These are phyloP conservation scores for Talaromyces rugulosus DNA, from an alignment of 2,329 filamentous ascomycete genomes.

Conservation along the genomic window DNA sequence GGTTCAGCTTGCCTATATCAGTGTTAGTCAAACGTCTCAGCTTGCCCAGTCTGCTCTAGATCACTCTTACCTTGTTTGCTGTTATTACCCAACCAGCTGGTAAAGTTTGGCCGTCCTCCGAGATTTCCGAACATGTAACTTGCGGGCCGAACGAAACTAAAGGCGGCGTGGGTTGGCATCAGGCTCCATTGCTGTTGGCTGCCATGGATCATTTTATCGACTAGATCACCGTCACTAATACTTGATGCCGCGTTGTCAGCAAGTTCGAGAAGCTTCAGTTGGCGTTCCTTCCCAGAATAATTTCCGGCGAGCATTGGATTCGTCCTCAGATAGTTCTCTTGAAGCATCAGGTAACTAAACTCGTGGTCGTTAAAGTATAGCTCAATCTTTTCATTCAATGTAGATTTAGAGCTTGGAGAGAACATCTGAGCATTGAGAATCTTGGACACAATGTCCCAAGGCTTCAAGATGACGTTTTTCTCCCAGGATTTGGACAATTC, in stretches of 20 bases:
- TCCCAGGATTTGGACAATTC: slow-evolving; percentile 97
- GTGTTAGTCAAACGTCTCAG: slow-evolving; percentile 16
- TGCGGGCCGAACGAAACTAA: slow-evolving; percentile 88
- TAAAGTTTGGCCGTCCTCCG: slow-evolving; percentile 68
- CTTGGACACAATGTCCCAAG: slow-evolving; percentile 96
- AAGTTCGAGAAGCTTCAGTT: slow-evolving; percentile 79
- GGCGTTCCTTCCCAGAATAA: slow-evolving; percentile 64
- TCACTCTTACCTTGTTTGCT: slow-evolving; percentile 69
- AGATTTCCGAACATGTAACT: slow-evolving; percentile 82
- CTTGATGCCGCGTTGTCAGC: slow-evolving; percentile 85
- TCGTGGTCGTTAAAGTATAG: slow-evolving; percentile 99
- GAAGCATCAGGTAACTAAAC: slow-evolving; percentile 94
- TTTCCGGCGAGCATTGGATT: slow-evolving; percentile 64
- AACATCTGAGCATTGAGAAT: slow-evolving; percentile 87
- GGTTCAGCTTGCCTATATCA: slow-evolving; percentile 57
- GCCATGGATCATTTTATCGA: slow-evolving; percentile 97
- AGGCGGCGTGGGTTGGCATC: slow-evolving; percentile 94
- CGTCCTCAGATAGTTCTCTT: slow-evolving; percentile 92
- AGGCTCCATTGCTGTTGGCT: slow-evolving; percentile 97
- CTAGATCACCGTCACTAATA: slow-evolving; percentile 93
- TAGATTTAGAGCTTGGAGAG: slow-evolving; percentile 73
- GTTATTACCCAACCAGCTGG: slow-evolving; percentile 91
- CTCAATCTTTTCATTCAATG: slow-evolving; percentile 95
- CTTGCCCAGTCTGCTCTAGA: background rate
- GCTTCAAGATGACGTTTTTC: slow-evolving; percentile 93